Evolutionary conservation across 2,329 filamentous ascomycete species (phyloP).

Genomic region (Fusarium burgessii): DNA sequence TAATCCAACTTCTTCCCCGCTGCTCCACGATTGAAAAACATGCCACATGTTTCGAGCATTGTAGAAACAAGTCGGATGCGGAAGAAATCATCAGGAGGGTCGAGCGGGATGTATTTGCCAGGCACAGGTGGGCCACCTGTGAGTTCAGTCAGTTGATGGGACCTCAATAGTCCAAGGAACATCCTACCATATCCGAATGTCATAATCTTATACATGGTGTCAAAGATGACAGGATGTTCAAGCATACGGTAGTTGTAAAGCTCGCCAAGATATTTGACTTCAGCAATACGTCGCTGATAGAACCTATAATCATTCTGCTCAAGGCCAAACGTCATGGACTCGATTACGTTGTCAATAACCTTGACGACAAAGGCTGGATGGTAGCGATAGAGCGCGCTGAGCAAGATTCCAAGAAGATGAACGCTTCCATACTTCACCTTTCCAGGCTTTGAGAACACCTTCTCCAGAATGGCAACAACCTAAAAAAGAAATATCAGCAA

Average conservation of each 20-base stretch:
- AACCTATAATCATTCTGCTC: conserved; percentile 98
- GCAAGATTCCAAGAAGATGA: conserved; percentile 89
- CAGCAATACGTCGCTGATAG: conserved; percentile 92
- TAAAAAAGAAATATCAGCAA: conserved; percentile 37
- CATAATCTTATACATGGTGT: conserved; percentile 92
- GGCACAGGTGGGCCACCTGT: conserved; percentile 82
- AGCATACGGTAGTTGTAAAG: conserved; percentile 98
- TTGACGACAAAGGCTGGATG: conserved; percentile 90
- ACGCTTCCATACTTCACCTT: conserved; percentile 99
- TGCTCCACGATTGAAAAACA: conserved; percentile 93
- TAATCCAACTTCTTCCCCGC: conserved; percentile 98
- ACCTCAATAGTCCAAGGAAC: background rate
- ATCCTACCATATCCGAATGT: conserved; percentile 84
- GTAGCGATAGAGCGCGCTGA: conserved; percentile 89
- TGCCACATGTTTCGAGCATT: conserved; percentile 92
- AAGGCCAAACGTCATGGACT: conserved; percentile 87
- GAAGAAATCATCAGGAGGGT: conserved; percentile 95
- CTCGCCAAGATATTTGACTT: conserved; percentile 96
- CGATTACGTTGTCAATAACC: conserved; percentile 92
- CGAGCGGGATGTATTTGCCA: conserved; percentile 80
- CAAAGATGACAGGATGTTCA: conserved; percentile 94
- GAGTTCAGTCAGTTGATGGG: conserved; percentile 24
- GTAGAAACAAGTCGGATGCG: conserved; percentile 91
- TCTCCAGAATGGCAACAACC: conserved; percentile 83
- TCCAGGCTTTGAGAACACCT: conserved; percentile 94